These are phyloP conservation scores for Tuber borchii DNA, from an alignment of 495 filamentous ascomycete species.

Conservation along the genomic window DNA sequence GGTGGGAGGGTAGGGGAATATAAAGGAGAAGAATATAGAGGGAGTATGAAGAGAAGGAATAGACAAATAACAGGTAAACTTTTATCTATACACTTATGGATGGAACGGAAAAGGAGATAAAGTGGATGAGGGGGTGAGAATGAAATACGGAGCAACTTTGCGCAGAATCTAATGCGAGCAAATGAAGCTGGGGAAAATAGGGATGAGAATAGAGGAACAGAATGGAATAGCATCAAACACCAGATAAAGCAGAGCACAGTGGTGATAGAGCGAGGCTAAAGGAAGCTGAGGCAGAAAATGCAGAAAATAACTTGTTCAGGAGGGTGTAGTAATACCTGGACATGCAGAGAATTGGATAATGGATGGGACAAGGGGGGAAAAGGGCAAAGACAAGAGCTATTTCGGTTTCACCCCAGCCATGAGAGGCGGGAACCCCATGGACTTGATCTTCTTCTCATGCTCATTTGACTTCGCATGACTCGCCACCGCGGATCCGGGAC, in stretches of 20 bases:
- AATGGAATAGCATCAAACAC: not conserved
- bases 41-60: not conserved
- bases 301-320: not conserved
- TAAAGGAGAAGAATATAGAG: not conserved
- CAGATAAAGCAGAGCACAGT: not conserved
- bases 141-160: not conserved
- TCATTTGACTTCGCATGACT: constrained; percentile 28
- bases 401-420: constrained; percentile 39
- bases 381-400: not conserved
- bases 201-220: not conserved
- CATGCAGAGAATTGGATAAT: not conserved
- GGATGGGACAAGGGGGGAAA: not conserved
- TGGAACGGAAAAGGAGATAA: not conserved
- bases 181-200: not conserved
- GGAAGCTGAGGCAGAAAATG: not conserved
- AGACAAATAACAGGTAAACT: not conserved
- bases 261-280: not conserved
- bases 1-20: not conserved
- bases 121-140: not conserved
- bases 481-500: constrained; percentile 7
- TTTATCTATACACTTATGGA: constrained; percentile 1
- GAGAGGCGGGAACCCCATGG: constrained; percentile 40
- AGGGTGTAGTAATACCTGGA: not conserved
- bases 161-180: not conserved
- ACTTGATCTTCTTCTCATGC: constrained; percentile 40